phyloP scores from a whole-genome alignment of 2,329 filamentous ascomycete species.

The Penicillium freii region DNA sequence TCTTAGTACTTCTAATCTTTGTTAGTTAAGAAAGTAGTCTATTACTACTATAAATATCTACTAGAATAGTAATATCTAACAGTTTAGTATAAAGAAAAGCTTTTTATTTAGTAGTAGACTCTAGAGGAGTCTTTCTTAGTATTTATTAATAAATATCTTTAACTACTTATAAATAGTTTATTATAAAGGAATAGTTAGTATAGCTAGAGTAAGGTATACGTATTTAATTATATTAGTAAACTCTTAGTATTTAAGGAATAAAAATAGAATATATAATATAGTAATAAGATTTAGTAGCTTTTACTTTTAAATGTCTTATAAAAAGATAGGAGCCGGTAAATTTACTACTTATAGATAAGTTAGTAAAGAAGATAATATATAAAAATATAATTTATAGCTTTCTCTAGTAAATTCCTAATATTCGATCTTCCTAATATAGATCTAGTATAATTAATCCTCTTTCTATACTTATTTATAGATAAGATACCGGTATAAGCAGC shows the following conservation, averaged over 20 bases:
- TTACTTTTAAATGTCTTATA: too few relatives aligned
- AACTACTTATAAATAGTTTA: neutral
- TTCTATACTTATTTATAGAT: too few relatives aligned
- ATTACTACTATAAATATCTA: neutral
- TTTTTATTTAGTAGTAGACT: neutral
- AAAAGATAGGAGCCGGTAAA: neutral
- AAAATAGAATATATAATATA: too few relatives aligned
- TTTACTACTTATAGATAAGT: too few relatives aligned
- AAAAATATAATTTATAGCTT: neutral
- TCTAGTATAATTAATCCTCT: too few relatives aligned
- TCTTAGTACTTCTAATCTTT: neutral
- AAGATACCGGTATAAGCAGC: too few relatives aligned
- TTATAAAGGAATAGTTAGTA: neutral
- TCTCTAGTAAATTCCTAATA: too few relatives aligned
- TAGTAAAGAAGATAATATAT: too few relatives aligned
- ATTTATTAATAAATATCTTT: neutral
- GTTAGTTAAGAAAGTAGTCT: neutral
- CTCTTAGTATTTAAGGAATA: too few relatives aligned
- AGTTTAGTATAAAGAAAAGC: neutral
- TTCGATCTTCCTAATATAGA: too few relatives aligned
- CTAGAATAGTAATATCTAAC: neutral
- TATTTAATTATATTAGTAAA: too few relatives aligned
- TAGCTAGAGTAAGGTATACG: neutral
- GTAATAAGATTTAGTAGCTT: too few relatives aligned
- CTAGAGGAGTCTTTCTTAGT: neutral